A percentile compares a stretch with the other conserved stretches of the same genome.
Evolutionary conservation across 139 green algal genomes (phyloP).

Genomic region (Protoeuglena noctilucae): DNA sequence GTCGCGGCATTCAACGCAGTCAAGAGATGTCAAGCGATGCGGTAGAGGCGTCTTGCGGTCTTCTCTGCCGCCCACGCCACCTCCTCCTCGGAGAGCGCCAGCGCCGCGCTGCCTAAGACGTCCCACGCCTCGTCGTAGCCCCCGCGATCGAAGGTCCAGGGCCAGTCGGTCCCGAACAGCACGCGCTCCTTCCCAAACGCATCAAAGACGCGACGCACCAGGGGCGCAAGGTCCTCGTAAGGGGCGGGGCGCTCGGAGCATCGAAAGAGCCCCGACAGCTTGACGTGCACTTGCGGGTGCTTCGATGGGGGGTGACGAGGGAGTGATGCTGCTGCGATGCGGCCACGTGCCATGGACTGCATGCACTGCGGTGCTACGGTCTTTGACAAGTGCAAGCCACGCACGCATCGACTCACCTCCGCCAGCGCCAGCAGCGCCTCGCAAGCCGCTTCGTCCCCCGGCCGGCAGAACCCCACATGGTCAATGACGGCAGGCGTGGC

Average conservation of each 20-base stretch:
- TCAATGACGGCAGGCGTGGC: conserved; percentile 42
- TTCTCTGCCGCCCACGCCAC: too few species aligned
- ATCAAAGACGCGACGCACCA: conserved; percentile 19
- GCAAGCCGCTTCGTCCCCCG: conserved; percentile 26
- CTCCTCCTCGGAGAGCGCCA: too few species aligned
- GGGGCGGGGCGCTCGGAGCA: conserved; percentile 19
- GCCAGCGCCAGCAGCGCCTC: conserved; percentile 19
- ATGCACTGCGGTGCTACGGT: too few species aligned
- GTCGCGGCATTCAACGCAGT: too few species aligned
- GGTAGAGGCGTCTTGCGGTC: too few species aligned
- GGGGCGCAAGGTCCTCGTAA: conserved; percentile 20
- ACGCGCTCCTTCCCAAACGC: background rate
- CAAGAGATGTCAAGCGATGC: too few species aligned
- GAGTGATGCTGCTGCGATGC: too few species aligned
- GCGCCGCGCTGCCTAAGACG: too few species aligned
- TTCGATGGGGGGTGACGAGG: too few species aligned
- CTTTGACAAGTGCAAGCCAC: too few species aligned
- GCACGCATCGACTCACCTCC: too few species aligned
- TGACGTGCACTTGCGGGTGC: conserved; percentile 42
- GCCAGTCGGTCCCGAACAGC: background rate
- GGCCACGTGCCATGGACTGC: too few species aligned
- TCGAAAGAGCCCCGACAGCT: conserved; percentile 37
- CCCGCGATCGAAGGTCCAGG: background rate
- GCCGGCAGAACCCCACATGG: conserved; percentile 48
- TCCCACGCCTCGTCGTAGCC: background rate